phyloP scores from a whole-genome alignment of 768 basidiomycete genomes.

The Russula griseocarnosa region DNA sequence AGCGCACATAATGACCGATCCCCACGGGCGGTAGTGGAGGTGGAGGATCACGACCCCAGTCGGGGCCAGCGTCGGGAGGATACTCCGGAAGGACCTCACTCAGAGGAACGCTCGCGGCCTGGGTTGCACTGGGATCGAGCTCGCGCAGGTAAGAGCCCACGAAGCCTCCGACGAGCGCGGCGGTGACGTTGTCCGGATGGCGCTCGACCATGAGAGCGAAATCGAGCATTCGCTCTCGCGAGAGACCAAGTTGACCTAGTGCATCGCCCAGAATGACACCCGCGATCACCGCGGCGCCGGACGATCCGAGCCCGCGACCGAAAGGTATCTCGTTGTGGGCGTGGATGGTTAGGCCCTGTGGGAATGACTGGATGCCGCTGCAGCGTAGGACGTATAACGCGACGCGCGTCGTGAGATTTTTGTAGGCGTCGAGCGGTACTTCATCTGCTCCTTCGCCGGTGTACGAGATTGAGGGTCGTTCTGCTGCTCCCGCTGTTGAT shows the following conservation, averaged over 20 bases:
- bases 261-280: constrained; percentile 87
- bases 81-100: constrained; percentile 96
- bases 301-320: constrained; percentile 94
- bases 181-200: constrained; percentile 98
- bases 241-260: constrained; percentile 70
- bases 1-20: constrained; percentile 92
- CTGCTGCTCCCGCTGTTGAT: constrained; percentile 19
- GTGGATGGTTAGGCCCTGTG: constrained; percentile 68
- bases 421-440: constrained; percentile 92
- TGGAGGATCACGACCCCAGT: constrained; percentile 89
- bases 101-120: constrained; percentile 85
- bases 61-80: constrained; percentile 85
- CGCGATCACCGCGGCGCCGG: constrained; percentile 97
- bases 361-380: constrained; percentile 69
- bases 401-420: constrained; percentile 94
- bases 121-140: constrained; percentile 72
- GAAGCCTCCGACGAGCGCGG: constrained; percentile 94
- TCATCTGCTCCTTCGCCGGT: constrained; percentile 85
- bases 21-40: constrained; percentile 85
- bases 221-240: constrained; percentile 75
- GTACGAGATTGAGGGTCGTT: constrained; percentile 64
- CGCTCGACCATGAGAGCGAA: constrained; percentile 99
- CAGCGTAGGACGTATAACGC: constrained; percentile 98
- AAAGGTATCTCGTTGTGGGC: constrained; percentile 94
- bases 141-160: constrained; percentile 94